Percentiles rank a stretch among this genome's conserved stretches.
Conservation (phyloP, 1,139 yeast species). For the Taphrina communis region DNA sequence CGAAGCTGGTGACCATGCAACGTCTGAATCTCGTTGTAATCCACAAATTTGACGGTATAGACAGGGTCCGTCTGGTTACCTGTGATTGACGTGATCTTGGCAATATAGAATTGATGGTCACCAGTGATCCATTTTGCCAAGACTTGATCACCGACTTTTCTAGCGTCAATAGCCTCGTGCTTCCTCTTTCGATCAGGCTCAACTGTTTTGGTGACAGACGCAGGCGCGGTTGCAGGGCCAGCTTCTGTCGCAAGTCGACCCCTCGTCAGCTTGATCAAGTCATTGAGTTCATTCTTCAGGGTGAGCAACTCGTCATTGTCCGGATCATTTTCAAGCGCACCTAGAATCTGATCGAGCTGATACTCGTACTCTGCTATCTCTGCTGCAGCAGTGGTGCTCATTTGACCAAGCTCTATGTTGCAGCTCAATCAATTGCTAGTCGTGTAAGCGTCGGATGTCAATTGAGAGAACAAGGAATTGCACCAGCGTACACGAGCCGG, state of each 20-base stretch:
- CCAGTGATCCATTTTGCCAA: conserved; percentile 49
- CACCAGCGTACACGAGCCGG: neutral
- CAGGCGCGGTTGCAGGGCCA: neutral
- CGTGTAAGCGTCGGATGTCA: conserved; percentile 2
- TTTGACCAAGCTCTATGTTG: neutral
- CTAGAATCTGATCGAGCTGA: conserved; percentile 51
- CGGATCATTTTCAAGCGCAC: conserved; percentile 50
- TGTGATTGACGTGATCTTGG: conserved; percentile 49
- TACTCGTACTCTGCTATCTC: conserved; percentile 52
- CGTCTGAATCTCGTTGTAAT: conserved; percentile 48
- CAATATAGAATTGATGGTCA: conserved; percentile 49
- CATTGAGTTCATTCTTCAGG: conserved; percentile 51
- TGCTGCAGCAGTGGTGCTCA: conserved; percentile 22
- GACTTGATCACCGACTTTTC: conserved; percentile 48
- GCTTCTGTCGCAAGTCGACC: conserved; percentile 4
- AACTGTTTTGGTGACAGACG: neutral
- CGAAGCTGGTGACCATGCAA: conserved; percentile 47
- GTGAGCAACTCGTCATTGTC: conserved; percentile 50
- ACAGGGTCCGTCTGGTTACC: conserved; percentile 49
- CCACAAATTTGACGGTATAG: conserved; percentile 49
- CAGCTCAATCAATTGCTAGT: neutral
- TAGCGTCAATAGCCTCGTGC: conserved; percentile 23
- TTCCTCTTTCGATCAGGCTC: conserved; percentile 9
- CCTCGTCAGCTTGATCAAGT: conserved; percentile 50
- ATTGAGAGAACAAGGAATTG: neutral